These are phyloP conservation scores for Escallonia rubra DNA, from an alignment of 129 eudicot genomes.

Conservation along the genomic window DNA sequence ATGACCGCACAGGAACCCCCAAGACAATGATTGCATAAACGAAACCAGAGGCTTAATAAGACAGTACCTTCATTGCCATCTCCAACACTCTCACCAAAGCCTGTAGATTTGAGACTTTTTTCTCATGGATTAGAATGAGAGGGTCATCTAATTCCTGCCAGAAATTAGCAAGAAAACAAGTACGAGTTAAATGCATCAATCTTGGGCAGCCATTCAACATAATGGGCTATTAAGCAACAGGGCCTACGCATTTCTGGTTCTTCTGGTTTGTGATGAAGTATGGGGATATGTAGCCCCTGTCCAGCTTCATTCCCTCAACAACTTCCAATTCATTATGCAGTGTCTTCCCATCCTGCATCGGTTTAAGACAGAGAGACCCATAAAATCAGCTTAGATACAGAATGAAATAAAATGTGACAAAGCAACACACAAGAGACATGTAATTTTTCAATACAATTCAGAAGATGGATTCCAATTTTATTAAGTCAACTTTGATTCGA, in stretches of 20 bases:
- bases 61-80: conserved; percentile 80
- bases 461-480: too few relatives aligned
- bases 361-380: background rate
- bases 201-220: too few relatives aligned
- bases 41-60: background rate
- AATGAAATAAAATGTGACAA: too few relatives aligned
- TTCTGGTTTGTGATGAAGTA: conserved; percentile 78
- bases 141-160: conserved; percentile 86
- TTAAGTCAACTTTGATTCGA: too few relatives aligned
- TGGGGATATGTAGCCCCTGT: conserved; percentile 93
- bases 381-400: too few relatives aligned
- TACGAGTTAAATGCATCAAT: too few relatives aligned
- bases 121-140: conserved; percentile 73
- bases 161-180: background rate
- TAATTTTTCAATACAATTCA: too few relatives aligned
- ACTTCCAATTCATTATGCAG: conserved; percentile 86
- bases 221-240: background rate
- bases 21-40: background rate
- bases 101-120: conserved; percentile 73
- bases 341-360: conserved; percentile 82
- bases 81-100: conserved; percentile 75
- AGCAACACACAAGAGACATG: too few relatives aligned
- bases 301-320: conserved; percentile 97
- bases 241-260: conserved; percentile 82
- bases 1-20: background rate